Percentiles rank a stretch among this genome's conserved stretches.
Evolutionary conservation across 352 stramenopile genomes (phyloP).

Genomic region (Blastocystis sp.): DNA sequence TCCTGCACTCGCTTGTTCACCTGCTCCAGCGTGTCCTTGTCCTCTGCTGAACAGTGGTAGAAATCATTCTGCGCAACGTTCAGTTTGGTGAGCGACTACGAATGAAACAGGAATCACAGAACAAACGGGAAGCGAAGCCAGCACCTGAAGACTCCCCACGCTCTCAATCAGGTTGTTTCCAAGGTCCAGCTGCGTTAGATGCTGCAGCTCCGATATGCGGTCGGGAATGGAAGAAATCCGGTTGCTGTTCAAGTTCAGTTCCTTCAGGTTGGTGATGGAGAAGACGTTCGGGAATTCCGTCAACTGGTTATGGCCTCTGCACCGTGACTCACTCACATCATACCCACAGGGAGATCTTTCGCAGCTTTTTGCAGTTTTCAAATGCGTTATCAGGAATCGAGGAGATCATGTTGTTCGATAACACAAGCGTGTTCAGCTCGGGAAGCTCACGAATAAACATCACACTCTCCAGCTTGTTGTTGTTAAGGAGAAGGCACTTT

Average conservation of each 20-base stretch:
- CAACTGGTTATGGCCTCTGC: slow-evolving; percentile 40
- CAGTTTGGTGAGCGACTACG: slow-evolving; percentile 20
- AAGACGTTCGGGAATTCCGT: slow-evolving; percentile 22
- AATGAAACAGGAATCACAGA: background rate
- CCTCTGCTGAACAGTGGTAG: background rate
- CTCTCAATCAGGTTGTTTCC: slow-evolving; percentile 51
- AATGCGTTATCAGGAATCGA: slow-evolving; percentile 33
- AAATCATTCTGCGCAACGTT: slow-evolving; percentile 47
- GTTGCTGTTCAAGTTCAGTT: slow-evolving; percentile 48
- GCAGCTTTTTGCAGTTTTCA: background rate
- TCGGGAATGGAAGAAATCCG: slow-evolving; percentile 51
- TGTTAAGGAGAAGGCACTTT: slow-evolving; percentile 43
- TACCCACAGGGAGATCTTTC: slow-evolving; percentile 24
- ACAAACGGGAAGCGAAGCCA: background rate
- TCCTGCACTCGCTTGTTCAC: background rate
- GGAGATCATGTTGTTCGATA: slow-evolving; percentile 26
- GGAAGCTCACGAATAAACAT: background rate
- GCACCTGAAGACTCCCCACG: background rate
- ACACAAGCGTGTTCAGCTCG: slow-evolving; percentile 33
- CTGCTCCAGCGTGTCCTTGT: background rate
- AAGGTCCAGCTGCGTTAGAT: slow-evolving; percentile 18
- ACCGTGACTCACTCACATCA: background rate
- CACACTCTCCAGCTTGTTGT: slow-evolving; percentile 37
- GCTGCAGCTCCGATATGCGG: background rate
- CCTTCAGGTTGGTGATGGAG: slow-evolving; percentile 8